Conservation (phyloP, 2,329 filamentous ascomycete genomes). For the Colletotrichum sp. region DNA sequence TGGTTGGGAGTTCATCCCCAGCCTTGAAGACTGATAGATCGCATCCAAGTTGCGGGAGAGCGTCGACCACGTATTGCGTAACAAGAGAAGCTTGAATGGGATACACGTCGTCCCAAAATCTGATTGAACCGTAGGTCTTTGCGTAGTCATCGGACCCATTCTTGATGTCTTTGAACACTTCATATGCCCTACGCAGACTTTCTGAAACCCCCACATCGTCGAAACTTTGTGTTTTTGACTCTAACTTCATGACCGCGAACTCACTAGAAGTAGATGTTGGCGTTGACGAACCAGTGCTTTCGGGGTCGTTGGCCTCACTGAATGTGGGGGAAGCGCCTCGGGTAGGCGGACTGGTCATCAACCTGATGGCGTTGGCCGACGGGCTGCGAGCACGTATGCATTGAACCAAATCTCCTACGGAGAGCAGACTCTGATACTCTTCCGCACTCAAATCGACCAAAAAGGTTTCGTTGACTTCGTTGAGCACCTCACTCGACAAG, state of each 20-base stretch:
- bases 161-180: neutral
- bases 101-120: conserved; percentile 30
- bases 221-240: neutral
- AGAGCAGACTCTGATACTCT: neutral
- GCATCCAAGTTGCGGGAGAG: conserved; percentile 32
- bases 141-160: neutral
- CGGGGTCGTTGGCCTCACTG: neutral
- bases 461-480: neutral
- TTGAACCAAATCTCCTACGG: neutral
- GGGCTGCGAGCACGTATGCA: neutral
- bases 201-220: neutral
- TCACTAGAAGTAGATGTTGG: neutral
- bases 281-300: neutral
- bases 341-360: neutral
- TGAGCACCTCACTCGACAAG: neutral
- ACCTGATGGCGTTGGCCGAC: neutral
- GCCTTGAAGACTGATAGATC: conserved; percentile 21
- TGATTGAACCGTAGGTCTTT: neutral
- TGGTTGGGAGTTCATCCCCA: conserved; percentile 25
- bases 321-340: neutral
- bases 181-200: neutral
- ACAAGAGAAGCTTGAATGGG: conserved; percentile 32
- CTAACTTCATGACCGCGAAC: neutral
- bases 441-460: neutral
- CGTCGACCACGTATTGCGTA: conserved; percentile 34